Evolutionary conservation across 768 basidiomycete species (phyloP), one percentile per base, ranked within the genome.

Genomic region (Hysterangium stoloniferum): DNA sequence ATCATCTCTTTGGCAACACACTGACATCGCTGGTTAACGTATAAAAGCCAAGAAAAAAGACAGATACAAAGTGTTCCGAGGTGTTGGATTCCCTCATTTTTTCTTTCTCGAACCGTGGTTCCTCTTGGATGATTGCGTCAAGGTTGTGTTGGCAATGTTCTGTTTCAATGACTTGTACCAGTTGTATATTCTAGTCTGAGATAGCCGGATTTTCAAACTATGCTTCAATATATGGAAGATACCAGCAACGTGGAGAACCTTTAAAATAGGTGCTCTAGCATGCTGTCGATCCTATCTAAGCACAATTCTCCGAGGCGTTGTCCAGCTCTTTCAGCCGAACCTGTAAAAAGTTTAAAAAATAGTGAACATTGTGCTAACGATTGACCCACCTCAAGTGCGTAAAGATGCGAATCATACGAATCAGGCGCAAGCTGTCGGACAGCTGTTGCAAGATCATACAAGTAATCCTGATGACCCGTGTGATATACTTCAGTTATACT

Each of bases 371-470:
- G 8, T 11, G 8, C 22, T 29, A 19, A 32, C 2, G 33, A 13
- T 32, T 19, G 17, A 33, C n/a, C 12, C 2, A 84, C 86, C 75
- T 92, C 90, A 0, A 93, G 73, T 2, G 84, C 79, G 52, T 73
- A 81, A 11, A 93, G 63, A 69, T 93, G 83, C 0, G 81, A 80
- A 56, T 93, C 90, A 50, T 77, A 67, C 1, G 86, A 86, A 28
- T 78, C 71, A 0, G 86, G 84, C 0, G 84, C 82, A 2, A 97
- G 77, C 11, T 76, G 64, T n/a, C 81, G 73, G 0, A 97, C 77
- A 0, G 87, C 78, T 15, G 77, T 72, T 0, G 80, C 82, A 1
- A 97, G 79, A 9, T 78, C 71, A 61, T 84, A 95, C 2, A 96
- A 70, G 60, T 97, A 97, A 31, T 96, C 92, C 90, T 94, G 54